Percentiles rank a stretch among this genome's conserved stretches.
These are phyloP conservation scores for Celoporthe dispersa DNA, from an alignment of 2,329 filamentous ascomycete genomes.

Conservation along the genomic window DNA sequence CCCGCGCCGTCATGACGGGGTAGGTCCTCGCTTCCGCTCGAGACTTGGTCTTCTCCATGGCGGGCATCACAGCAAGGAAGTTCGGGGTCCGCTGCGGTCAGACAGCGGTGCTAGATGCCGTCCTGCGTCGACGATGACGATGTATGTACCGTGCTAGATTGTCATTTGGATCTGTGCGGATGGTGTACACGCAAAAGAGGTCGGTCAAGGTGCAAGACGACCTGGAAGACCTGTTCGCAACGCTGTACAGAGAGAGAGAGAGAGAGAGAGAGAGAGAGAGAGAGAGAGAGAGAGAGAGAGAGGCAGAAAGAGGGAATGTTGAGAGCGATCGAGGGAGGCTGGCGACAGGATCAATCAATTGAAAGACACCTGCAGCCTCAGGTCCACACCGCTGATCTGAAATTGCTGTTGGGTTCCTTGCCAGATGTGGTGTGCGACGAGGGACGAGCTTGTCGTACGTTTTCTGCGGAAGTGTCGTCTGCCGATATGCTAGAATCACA, in stretches of 20 bases:
- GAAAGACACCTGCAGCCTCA: not conserved
- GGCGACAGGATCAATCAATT: not conserved
- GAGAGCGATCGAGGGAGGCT: not conserved
- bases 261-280: not conserved
- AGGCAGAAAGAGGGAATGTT: not conserved
- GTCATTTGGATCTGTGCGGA: not conserved
- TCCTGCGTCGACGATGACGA: not conserved
- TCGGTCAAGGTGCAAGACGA: not conserved
- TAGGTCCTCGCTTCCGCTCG: conserved; percentile 33
- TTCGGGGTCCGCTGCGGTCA: not conserved
- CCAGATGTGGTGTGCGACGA: conserved; percentile 5
- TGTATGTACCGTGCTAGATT: not conserved
- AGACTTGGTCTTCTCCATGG: conserved; percentile 26
- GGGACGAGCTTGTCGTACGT: conserved; percentile 6
- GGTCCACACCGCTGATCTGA: conserved; percentile 1
- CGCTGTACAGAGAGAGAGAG: not conserved
- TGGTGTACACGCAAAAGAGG: not conserved
- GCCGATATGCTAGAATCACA: conserved; percentile 10
- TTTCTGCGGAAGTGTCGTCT: not conserved
- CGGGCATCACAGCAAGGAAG: not conserved
- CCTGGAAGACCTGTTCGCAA: not conserved
- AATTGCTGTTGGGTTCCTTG: not conserved
- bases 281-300: not conserved
- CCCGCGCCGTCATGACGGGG: conserved; percentile 49
- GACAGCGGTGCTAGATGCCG: not conserved